These are phyloP conservation scores for Mallotus japonicus DNA, from an alignment of 441 rosid species.

Conservation along the genomic window DNA sequence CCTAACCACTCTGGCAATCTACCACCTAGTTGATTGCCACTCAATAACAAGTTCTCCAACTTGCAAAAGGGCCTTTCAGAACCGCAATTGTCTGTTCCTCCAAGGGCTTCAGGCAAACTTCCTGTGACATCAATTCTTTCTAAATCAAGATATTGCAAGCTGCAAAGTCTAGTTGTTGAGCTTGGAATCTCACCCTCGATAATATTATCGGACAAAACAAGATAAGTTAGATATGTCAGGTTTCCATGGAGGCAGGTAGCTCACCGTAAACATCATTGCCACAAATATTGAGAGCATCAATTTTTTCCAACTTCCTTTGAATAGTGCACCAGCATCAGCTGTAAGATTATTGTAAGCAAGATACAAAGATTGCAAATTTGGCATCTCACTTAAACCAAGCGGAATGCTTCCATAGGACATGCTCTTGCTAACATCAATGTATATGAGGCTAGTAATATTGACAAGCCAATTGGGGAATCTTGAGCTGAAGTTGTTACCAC, in stretches of 20 bases:
- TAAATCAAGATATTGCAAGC: constrained; percentile 24
- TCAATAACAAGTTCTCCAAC: not conserved
- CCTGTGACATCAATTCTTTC: constrained; percentile 30
- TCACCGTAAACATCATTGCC: constrained; percentile 37
- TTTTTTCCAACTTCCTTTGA: constrained; percentile 30
- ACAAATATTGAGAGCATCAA: constrained; percentile 39
- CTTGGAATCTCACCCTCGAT: constrained; percentile 40
- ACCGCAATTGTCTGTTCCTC: constrained; percentile 8
- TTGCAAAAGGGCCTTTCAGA: not conserved
- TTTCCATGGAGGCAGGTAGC: constrained; percentile 36
- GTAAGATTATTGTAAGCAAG: constrained; percentile 27
- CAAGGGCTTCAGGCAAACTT: constrained; percentile 3
- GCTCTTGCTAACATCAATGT: constrained; percentile 26
- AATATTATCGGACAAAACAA: constrained; percentile 33
- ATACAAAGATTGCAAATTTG: constrained; percentile 27
- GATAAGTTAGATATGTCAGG: constrained; percentile 30
- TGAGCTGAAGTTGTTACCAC: constrained; percentile 34
- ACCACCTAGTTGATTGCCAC: constrained; percentile 22
- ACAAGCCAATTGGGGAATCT: constrained; percentile 37
- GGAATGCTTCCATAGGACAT: constrained; percentile 39
- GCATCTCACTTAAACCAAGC: constrained; percentile 36
- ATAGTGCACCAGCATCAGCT: constrained; percentile 24
- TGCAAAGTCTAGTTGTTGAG: constrained; percentile 42
- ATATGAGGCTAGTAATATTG: constrained; percentile 27
- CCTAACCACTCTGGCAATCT: constrained; percentile 45